A percentile compares a stretch with the other conserved stretches of the same genome.
These are phyloP conservation scores for Raphanus sativus DNA, from an alignment of 345 rosid genomes.

Conservation along the genomic window DNA sequence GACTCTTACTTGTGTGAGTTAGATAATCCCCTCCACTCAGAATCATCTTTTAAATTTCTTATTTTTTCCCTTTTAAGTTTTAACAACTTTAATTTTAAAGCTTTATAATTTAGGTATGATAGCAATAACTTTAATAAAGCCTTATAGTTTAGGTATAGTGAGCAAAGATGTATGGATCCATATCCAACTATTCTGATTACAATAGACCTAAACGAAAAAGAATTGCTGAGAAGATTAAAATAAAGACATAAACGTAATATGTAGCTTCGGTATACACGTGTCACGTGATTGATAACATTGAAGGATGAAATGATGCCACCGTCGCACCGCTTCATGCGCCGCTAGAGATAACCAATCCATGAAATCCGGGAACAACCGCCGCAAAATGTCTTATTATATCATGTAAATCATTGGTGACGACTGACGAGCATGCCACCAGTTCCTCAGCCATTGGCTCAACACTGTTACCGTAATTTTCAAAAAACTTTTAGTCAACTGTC, in stretches of 20 bases:
- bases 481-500: not conserved
- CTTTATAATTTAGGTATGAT: no score
- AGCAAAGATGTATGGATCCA: not conserved
- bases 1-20: no score
- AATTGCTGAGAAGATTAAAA: no score
- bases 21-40: no score
- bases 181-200: not conserved
- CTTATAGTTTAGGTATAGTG: not conserved
- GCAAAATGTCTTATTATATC: not conserved
- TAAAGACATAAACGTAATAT: not conserved
- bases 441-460: conserved; percentile 7
- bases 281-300: not conserved
- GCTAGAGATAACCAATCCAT: not conserved
- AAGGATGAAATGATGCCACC: not conserved
- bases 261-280: not conserved
- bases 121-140: no score
- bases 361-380: not conserved
- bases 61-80: no score
- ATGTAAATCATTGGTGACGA: not conserved
- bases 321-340: not conserved
- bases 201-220: no score
- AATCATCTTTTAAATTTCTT: no score
- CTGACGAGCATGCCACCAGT: not conserved
- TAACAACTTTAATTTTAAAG: no score
- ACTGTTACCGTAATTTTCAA: not conserved